Conservation (phyloP, 2,329 filamentous ascomycete species). For the Chrysosphaeria jannelii region DNA sequence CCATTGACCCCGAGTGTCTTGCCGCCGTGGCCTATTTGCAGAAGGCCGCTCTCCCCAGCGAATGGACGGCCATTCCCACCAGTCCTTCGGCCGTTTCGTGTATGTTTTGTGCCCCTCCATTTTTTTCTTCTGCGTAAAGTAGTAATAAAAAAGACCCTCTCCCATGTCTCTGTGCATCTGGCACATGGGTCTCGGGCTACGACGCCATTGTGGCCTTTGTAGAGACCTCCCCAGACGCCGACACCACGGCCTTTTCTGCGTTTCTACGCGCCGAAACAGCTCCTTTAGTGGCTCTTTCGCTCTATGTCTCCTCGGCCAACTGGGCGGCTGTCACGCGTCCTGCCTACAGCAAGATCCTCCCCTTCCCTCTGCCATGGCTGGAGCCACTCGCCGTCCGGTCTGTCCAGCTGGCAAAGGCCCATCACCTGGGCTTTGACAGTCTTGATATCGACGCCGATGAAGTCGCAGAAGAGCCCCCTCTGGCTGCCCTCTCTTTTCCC, state of each 20-base stretch:
- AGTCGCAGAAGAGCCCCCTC: conserved; percentile 10
- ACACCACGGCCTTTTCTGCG: conserved; percentile 23
- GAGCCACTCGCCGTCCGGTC: conserved; percentile 44
- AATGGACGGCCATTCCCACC: conserved; percentile 41
- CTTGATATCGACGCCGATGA: conserved; percentile 7
- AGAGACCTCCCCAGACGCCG: too few species aligned
- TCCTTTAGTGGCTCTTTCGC: conserved; percentile 53
- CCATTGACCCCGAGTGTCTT: conserved; percentile 73
- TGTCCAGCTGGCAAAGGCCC: conserved; percentile 37
- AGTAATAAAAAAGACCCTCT: conserved; percentile 18
- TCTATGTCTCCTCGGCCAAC: conserved; percentile 76
- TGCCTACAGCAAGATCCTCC: conserved; percentile 49
- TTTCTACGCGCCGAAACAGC: conserved; percentile 50
- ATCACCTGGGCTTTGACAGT: conserved; percentile 36
- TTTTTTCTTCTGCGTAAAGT: conserved; percentile 23
- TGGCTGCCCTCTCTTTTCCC: conserved; percentile 3
- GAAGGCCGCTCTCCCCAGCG: conserved; percentile 21
- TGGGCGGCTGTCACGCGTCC: conserved; percentile 51
- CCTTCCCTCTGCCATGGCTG: conserved; percentile 71
- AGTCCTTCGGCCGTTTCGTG: conserved; percentile 35
- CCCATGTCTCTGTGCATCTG: conserved; percentile 20
- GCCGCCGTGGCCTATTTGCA: conserved; percentile 53
- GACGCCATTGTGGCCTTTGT: too few species aligned
- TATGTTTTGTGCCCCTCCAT: conserved; percentile 9
- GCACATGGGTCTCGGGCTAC: conserved; percentile 12